These are phyloP conservation scores for Diaporthe sp. DNA, from an alignment of 2,329 filamentous ascomycete species.

Conservation along the genomic window DNA sequence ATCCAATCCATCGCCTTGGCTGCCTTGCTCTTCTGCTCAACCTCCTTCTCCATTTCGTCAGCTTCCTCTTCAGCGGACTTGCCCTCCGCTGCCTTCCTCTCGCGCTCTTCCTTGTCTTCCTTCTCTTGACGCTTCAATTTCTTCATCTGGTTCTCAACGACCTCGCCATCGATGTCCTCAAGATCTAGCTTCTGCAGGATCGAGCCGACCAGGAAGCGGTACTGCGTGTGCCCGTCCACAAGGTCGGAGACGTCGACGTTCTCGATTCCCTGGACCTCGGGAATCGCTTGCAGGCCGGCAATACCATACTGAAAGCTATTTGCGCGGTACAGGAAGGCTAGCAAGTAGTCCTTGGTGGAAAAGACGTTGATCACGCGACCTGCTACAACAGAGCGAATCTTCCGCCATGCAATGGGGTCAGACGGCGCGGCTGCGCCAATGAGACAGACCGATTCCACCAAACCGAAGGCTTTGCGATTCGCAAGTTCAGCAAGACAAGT, in stretches of 20 bases:
- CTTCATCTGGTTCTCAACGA: slow-evolving; percentile 39
- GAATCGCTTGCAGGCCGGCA: slow-evolving; percentile 83
- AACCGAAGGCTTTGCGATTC: slow-evolving; percentile 83
- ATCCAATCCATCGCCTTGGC: slow-evolving; percentile 31
- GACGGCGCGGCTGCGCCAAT: slow-evolving; percentile 87
- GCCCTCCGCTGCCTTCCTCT: slow-evolving; percentile 34
- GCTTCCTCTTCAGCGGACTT: slow-evolving; percentile 38
- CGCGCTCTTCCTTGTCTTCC: slow-evolving; percentile 38
- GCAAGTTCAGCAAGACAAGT: slow-evolving; percentile 84
- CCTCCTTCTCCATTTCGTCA: slow-evolving; percentile 40
- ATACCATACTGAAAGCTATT: slow-evolving; percentile 87
- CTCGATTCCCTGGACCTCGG: slow-evolving; percentile 76
- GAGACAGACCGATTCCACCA: slow-evolving; percentile 86
- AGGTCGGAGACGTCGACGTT: slow-evolving; percentile 67
- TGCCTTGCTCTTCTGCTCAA: slow-evolving; percentile 25
- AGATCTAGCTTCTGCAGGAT: slow-evolving; percentile 55
- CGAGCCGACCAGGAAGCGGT: slow-evolving; percentile 60
- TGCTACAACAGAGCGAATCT: slow-evolving; percentile 82
- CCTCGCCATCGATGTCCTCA: slow-evolving; percentile 37
- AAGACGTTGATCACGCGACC: slow-evolving; percentile 91
- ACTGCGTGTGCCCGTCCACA: slow-evolving; percentile 59
- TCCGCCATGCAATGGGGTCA: slow-evolving; percentile 79
- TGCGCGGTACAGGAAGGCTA: slow-evolving; percentile 89
- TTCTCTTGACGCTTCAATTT: slow-evolving; percentile 40
- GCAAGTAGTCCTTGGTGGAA: slow-evolving; percentile 87